A percentile compares a stretch with the other conserved stretches of the same genome.
Evolutionary conservation across 78 protist species (phyloP).

Genomic region (Dictyostelium intermedium): DNA sequence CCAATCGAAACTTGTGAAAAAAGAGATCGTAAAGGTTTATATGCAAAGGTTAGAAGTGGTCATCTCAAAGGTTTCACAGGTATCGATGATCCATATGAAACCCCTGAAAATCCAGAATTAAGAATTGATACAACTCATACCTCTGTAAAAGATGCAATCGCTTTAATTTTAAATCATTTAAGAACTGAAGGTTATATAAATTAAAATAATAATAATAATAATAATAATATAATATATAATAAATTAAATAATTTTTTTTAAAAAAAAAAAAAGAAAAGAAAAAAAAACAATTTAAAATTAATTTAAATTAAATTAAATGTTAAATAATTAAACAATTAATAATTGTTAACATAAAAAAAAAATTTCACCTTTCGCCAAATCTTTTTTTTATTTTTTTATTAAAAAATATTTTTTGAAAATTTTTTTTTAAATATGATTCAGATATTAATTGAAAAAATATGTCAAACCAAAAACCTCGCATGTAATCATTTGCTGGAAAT

Average conservation of each 20-base stretch:
- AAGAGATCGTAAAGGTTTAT: constrained; percentile 83
- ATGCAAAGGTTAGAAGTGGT: constrained; percentile 80
- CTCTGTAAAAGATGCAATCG: constrained; percentile 49
- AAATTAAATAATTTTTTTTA: neutral
- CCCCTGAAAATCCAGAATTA: constrained; percentile 68
- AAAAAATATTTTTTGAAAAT: too few species aligned
- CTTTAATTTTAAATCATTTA: constrained; percentile 36
- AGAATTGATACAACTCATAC: constrained; percentile 60
- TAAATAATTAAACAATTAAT: too few species aligned
- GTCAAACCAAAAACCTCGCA: too few species aligned
- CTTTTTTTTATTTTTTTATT: too few species aligned
- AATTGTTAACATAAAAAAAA: too few species aligned
- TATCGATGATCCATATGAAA: constrained; percentile 84
- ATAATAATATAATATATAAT: neutral
- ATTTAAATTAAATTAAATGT: too few species aligned
- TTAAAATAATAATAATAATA: neutral
- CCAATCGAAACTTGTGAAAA: constrained; percentile 78
- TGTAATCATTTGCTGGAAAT: too few species aligned
- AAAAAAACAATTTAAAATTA: neutral
- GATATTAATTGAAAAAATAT: too few species aligned
- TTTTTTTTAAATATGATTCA: too few species aligned
- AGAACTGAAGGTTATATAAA: constrained; percentile 64
- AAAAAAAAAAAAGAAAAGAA: neutral
- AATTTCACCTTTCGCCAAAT: too few species aligned
- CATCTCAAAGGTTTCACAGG: constrained; percentile 83